Percentiles rank a stretch among this genome's conserved stretches.
phyloP scores from a whole-genome alignment of 1,139 yeast genomes.

The Taphrina flavorubra region DNA sequence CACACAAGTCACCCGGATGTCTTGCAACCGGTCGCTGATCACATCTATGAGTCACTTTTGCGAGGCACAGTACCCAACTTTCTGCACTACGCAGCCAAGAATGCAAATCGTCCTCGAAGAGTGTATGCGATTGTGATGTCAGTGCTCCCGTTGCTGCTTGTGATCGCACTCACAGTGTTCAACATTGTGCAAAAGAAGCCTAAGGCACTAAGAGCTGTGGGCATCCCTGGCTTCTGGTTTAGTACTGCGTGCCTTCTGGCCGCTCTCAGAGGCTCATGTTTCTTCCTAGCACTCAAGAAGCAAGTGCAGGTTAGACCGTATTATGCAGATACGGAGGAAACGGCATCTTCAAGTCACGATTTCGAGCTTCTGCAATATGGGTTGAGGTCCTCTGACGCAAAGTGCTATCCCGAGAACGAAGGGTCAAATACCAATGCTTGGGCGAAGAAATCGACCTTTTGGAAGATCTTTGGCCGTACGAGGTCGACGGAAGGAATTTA shows the following conservation, averaged over 20 bases:
- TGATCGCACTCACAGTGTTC: conserved; percentile 5
- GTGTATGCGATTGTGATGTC: neutral
- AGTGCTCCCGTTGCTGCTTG: neutral
- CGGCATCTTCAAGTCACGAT: neutral
- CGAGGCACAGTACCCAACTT: conserved; percentile 15
- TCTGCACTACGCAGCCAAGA: conserved; percentile 9
- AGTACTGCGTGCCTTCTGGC: conserved; percentile 6
- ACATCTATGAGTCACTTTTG: neutral
- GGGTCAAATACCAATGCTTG: neutral
- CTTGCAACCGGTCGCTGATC: conserved; percentile 18
- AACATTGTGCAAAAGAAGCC: conserved; percentile 17
- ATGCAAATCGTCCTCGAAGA: conserved; percentile 16
- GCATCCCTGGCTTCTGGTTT: conserved; percentile 13
- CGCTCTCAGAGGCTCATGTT: conserved; percentile 14
- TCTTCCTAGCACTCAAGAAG: neutral
- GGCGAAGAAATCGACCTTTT: conserved; percentile 2
- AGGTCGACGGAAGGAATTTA: conserved; percentile 4
- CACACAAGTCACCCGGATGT: conserved; percentile 16
- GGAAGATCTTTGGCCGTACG: conserved; percentile 14
- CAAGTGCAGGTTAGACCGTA: conserved; percentile 15
- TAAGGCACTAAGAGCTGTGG: neutral
- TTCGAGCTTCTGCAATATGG: conserved; percentile 2
- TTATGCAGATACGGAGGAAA: neutral
- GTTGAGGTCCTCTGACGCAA: neutral
- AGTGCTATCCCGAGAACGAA: neutral